Conservation (phyloP, 306 rosid genomes). For the Myrica gale region DNA sequence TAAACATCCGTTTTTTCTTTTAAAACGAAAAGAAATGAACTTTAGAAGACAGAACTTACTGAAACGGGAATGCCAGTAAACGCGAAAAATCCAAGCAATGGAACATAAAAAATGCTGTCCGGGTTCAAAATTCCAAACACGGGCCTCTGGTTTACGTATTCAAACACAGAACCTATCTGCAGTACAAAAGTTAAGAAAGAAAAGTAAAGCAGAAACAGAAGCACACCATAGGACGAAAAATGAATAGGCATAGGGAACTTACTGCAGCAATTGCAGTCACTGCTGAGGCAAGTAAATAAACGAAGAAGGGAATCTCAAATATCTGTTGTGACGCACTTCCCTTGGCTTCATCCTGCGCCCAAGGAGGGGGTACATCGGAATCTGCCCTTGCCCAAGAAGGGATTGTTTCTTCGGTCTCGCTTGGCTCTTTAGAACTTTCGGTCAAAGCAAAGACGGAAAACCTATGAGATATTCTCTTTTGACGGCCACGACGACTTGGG, state of each 20-base stretch:
- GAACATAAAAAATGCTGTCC: slow-evolving; percentile 82
- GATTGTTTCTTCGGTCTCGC: slow-evolving; percentile 70
- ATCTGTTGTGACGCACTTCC: slow-evolving; percentile 36
- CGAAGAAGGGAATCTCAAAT: slow-evolving; percentile 61
- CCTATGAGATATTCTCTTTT: slow-evolving; percentile 14
- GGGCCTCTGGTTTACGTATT: slow-evolving; percentile 79
- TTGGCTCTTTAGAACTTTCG: slow-evolving; percentile 75
- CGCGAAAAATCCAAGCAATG: slow-evolving; percentile 85
- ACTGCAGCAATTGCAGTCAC: slow-evolving; percentile 96
- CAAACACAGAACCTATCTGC: slow-evolving; percentile 91
- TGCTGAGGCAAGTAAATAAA: slow-evolving; percentile 77
- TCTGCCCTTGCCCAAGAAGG: slow-evolving; percentile 91
- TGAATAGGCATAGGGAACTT: slow-evolving; percentile 22
- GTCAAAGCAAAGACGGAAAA: slow-evolving; percentile 53
- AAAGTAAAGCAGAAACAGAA: not conserved
- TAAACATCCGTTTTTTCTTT: too few species aligned
- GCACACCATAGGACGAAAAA: not conserved
- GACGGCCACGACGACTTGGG: not conserved
- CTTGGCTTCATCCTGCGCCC: slow-evolving; percentile 66
- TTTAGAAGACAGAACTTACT: slow-evolving; percentile 40
- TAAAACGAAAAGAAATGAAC: not conserved
- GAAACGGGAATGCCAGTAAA: slow-evolving; percentile 85
- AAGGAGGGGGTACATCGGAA: slow-evolving; percentile 90
- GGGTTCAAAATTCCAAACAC: slow-evolving; percentile 74
- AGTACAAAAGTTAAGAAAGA: not conserved